These are phyloP conservation scores for Aquilaria sinensis DNA, from an alignment of 345 rosid species.

Conservation along the genomic window DNA sequence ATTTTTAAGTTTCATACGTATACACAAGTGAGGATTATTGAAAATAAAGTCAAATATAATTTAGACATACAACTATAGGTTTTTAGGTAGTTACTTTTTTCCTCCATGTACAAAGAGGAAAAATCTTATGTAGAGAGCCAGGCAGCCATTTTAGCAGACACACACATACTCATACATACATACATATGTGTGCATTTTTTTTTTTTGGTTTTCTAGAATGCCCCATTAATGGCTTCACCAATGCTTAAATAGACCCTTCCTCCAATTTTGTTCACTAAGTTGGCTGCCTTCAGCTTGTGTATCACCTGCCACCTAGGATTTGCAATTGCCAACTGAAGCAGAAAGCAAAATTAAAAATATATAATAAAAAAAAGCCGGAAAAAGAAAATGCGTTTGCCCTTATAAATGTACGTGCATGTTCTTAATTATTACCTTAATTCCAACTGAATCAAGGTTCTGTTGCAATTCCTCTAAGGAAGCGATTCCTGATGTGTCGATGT, in stretches of 20 bases:
- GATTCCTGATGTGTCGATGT: slow-evolving; percentile 78
- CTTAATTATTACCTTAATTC: slow-evolving; percentile 42
- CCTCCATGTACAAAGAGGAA: too few species aligned
- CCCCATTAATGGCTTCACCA: slow-evolving; percentile 58
- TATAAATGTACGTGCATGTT: not conserved
- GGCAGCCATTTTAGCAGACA: too few species aligned
- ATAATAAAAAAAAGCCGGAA: not conserved
- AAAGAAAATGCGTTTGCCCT: not conserved
- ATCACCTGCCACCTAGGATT: slow-evolving; percentile 85
- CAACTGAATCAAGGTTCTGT: slow-evolving; percentile 34
- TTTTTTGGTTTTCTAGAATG: slow-evolving; percentile 8
- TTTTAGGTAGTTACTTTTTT: too few species aligned
- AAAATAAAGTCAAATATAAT: too few species aligned
- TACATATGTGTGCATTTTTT: too few species aligned
- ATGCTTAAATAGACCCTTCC: slow-evolving; percentile 61
- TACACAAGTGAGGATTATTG: too few species aligned
- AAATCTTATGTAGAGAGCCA: too few species aligned
- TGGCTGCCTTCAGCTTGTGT: slow-evolving; percentile 66
- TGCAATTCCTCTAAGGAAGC: slow-evolving; percentile 63
- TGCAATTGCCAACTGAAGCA: slow-evolving; percentile 53
- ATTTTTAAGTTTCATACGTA: too few species aligned
- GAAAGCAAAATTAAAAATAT: not conserved
- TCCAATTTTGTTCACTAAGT: slow-evolving; percentile 48
- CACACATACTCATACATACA: too few species aligned
- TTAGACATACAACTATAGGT: too few species aligned